phyloP scores from a whole-genome alignment of 2,329 filamentous ascomycete species.

The Penicillium expansum region DNA sequence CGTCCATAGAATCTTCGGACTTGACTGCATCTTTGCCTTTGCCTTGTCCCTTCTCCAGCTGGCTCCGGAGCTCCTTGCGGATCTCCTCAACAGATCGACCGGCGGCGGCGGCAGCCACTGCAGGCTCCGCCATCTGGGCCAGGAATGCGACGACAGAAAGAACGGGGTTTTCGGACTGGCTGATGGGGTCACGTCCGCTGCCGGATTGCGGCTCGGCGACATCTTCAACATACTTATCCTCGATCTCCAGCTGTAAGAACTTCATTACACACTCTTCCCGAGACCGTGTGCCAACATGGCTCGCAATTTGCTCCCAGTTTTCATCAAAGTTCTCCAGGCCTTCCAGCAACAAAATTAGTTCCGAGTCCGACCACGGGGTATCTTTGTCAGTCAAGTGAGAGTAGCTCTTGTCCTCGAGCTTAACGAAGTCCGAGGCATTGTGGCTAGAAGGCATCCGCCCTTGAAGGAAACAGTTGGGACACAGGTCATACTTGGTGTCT shows the following conservation, averaged over 20 bases:
- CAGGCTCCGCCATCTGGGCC: slow-evolving; percentile 84
- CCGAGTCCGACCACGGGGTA: slow-evolving; percentile 85
- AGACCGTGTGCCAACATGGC: slow-evolving; percentile 86
- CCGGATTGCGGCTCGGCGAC: slow-evolving; percentile 67
- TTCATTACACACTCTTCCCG: slow-evolving; percentile 95
- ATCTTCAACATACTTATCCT: slow-evolving; percentile 92
- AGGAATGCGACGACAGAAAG: slow-evolving; percentile 95
- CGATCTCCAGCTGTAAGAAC: slow-evolving; percentile 93
- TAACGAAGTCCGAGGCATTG: slow-evolving; percentile 75
- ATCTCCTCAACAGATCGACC: slow-evolving; percentile 85
- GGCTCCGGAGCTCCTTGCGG: slow-evolving; percentile 72
- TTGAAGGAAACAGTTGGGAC: slow-evolving; percentile 85
- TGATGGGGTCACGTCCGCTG: slow-evolving; percentile 81
- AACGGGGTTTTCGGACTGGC: slow-evolving; percentile 90
- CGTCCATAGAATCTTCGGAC: slow-evolving; percentile 59
- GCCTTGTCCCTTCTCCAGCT: slow-evolving; percentile 63
- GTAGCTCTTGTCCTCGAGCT: slow-evolving; percentile 85
- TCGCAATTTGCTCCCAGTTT: slow-evolving; percentile 90
- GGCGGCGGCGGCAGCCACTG: slow-evolving; percentile 84
- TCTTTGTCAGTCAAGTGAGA: slow-evolving; percentile 76
- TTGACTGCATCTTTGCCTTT: slow-evolving; percentile 53
- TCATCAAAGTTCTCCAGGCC: slow-evolving; percentile 91
- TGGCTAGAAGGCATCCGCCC: slow-evolving; percentile 78
- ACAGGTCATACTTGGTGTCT: slow-evolving; percentile 77
- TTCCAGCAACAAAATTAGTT: slow-evolving; percentile 84